These are phyloP conservation scores for Trichoderma harzianum DNA, from an alignment of 2,329 filamentous ascomycete species.

Conservation along the genomic window DNA sequence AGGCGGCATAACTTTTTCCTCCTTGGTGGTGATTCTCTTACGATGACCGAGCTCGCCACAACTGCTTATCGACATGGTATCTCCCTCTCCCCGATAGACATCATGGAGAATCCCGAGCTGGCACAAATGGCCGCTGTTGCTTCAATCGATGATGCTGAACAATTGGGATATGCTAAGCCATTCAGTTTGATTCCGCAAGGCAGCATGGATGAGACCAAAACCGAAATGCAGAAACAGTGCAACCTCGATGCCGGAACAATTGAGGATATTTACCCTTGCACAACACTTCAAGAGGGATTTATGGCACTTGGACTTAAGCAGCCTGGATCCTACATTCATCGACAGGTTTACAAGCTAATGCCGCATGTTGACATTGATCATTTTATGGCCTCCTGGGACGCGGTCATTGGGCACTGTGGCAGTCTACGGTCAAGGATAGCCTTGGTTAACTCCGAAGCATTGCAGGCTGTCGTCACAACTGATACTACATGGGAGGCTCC, in stretches of 20 bases:
- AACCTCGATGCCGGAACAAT: not conserved
- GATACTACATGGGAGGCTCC: conserved; percentile 1
- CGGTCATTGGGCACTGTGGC: not conserved
- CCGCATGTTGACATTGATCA: not conserved
- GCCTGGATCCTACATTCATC: conserved; percentile 12
- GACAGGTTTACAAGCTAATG: not conserved
- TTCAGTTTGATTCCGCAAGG: not conserved
- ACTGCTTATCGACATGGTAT: conserved; percentile 8
- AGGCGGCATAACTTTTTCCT: conserved; percentile 11
- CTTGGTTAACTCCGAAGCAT: not conserved
- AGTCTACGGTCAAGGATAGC: conserved; percentile 15
- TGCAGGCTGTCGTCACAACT: not conserved
- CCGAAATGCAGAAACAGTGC: not conserved
- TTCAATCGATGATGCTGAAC: not conserved
- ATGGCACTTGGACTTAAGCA: conserved; percentile 5
- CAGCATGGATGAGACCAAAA: not conserved
- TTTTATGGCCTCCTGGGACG: conserved; percentile 26
- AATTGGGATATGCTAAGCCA: not conserved
- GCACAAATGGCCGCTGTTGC: conserved; percentile 1
- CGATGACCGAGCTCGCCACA: conserved; percentile 1
- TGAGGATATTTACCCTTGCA: conserved; percentile 13
- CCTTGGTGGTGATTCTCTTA: conserved; percentile 12
- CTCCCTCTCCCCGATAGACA: not conserved
- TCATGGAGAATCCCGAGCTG: conserved; percentile 3
- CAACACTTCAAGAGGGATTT: conserved; percentile 11